Evolutionary conservation across 78 protist species (phyloP), one percentile per base, ranked within the genome.

Genomic region (Protostelium mycophagum): DNA sequence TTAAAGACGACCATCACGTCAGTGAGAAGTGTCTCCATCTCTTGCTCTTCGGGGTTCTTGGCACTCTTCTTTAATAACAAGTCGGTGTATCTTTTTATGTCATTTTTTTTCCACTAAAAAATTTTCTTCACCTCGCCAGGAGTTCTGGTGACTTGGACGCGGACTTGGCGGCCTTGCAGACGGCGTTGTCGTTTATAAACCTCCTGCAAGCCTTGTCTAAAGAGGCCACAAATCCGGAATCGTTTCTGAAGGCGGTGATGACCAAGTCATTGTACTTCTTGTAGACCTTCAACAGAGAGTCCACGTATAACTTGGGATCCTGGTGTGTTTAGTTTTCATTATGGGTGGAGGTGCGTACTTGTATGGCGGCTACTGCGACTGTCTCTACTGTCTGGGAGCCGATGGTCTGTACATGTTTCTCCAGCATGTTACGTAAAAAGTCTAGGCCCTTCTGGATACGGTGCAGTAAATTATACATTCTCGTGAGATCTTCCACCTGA

Each of bases 1-100:
- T 96, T 92, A 38, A 96, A 96, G 31, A 96, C 95, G 28, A 85
- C 90, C 96, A 93, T 92, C n/a, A 94, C 94, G 35, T 94, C 96
- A 37, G 87, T 88, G 9, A 94, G 39, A 5, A 88, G n/a, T 38
- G 86, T 90, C 38, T 88, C 94, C 92, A 89, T 89, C 35, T 94
- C 96, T 10, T 93, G 83, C 84, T 90, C 96, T 34, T 94, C 96
- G 37, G 93, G 93, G 38, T 88, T 89, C 29, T 83, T 86, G 34
- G 96, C 91, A 35, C 87, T 38, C 86, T 94, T 94, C 86, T 94
- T 94, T n/a, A 94, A 90, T 34, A 94, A 63, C 88, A 94, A 86
- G 87, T 94, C 96, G 0, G 96, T 93, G 88, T 87, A 93, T 38
- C 90, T 86, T 35, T 16, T 5, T 5, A 25, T 16, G 37, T 35